These are phyloP conservation scores for Mucor indicus DNA, from an alignment of 371 early-diverging fungal species.

Conservation along the genomic window DNA sequence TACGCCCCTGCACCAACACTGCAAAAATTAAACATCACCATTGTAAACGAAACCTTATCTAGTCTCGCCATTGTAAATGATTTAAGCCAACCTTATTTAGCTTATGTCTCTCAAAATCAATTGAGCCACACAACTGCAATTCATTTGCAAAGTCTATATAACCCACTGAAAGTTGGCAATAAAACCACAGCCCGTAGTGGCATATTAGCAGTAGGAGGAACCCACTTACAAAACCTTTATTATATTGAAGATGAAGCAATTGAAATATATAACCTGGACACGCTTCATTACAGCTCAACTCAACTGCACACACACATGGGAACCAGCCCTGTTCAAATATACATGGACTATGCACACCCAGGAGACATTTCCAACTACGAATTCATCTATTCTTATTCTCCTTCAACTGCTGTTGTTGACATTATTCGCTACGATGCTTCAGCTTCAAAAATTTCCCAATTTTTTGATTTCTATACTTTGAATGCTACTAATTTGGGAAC, in stretches of 20 bases:
- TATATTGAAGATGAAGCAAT: neutral
- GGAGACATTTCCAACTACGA: neutral
- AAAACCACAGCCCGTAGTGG: neutral
- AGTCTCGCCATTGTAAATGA: neutral
- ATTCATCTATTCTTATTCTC: too few species aligned
- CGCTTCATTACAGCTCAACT: neutral
- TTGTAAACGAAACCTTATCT: neutral
- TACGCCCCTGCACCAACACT: neutral
- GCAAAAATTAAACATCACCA: neutral
- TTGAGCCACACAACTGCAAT: neutral
- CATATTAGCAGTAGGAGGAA: neutral
- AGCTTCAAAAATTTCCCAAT: too few species aligned
- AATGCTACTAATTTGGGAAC: too few species aligned
- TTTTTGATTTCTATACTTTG: too few species aligned
- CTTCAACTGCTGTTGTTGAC: too few species aligned
- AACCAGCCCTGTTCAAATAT: neutral
- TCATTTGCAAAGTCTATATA: neutral
- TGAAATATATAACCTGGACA: slow-evolving; percentile 2
- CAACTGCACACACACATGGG: neutral
- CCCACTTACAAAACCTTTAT: neutral
- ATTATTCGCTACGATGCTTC: too few species aligned
- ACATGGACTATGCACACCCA: neutral
- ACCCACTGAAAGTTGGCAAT: neutral
- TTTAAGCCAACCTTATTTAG: slow-evolving; percentile 1
- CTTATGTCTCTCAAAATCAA: neutral